Conservation (phyloP, 2,329 filamentous ascomycete genomes). For the Aureobasidium sp. region DNA sequence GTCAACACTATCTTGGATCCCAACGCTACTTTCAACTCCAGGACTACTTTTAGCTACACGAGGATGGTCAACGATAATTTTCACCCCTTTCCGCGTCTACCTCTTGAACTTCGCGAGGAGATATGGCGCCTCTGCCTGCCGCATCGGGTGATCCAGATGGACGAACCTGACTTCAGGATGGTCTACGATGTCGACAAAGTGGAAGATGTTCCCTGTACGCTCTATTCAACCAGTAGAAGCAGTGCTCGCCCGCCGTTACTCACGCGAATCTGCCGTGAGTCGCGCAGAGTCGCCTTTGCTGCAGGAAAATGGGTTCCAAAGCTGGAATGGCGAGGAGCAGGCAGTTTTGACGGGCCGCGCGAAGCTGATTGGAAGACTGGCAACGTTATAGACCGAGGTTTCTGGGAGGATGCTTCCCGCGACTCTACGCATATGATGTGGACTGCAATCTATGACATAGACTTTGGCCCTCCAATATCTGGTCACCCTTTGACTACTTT, state of each 20-base stretch:
- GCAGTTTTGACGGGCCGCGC: not conserved
- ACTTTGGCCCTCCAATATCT: not conserved
- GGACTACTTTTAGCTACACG: not conserved
- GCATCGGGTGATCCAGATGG: constrained; percentile 14
- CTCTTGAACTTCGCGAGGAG: constrained; percentile 15
- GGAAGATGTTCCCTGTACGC: constrained; percentile 6
- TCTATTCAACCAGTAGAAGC: not conserved
- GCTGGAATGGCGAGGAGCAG: not conserved
- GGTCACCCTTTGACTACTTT: constrained; percentile 6
- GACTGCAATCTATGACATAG: not conserved
- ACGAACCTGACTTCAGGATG: not conserved
- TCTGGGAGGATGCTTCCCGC: constrained; percentile 1
- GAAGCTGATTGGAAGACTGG: constrained; percentile 2
- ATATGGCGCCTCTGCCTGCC: constrained; percentile 17
- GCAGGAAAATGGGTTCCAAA: not conserved
- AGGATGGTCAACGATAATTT: constrained; percentile 12
- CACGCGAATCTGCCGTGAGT: constrained; percentile 15
- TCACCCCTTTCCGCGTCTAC: constrained; percentile 14
- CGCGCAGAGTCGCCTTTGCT: constrained; percentile 10
- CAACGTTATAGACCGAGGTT: not conserved
- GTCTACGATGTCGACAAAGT: not conserved
- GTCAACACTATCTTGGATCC: not conserved
- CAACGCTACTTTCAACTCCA: not conserved
- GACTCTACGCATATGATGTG: constrained; percentile 1
- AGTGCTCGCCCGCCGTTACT: constrained; percentile 14